Percentiles rank a stretch among this genome's conserved stretches.
Evolutionary conservation across 371 early-diverging fungal genomes (phyloP).

Genomic region (Mucor sp.): DNA sequence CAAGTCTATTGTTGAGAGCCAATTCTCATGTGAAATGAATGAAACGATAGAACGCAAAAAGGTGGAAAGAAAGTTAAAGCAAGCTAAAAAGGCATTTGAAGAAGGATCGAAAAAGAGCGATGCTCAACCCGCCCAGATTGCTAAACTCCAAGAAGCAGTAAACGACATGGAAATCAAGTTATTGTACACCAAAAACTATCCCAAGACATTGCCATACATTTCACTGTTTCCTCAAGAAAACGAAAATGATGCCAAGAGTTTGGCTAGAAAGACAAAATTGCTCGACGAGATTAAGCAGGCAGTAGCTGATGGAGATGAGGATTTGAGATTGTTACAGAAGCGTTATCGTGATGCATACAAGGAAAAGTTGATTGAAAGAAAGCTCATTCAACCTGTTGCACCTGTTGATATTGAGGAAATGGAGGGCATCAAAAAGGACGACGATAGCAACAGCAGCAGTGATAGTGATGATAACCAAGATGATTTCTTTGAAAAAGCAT

Average conservation of each 20-base stretch:
- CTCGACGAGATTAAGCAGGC: conserved; percentile 29
- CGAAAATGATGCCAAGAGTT: conserved; percentile 19
- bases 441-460: not conserved
- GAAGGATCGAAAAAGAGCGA: conserved; percentile 5
- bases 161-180: conserved; percentile 24
- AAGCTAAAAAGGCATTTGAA: conserved; percentile 15
- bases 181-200: conserved; percentile 34
- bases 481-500: conserved; percentile 34
- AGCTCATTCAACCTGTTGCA: conserved; percentile 19
- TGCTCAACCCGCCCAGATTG: conserved; percentile 19
- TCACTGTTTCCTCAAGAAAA: conserved; percentile 35
- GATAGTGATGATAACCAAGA: conserved; percentile 11
- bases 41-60: conserved; percentile 39
- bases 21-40: no score
- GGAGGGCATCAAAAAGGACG: conserved; percentile 1
- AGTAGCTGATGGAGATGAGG: conserved; percentile 23
- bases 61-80: conserved; percentile 32
- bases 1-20: no score
- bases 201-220: conserved; percentile 38
- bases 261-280: conserved; percentile 17
- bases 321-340: conserved; percentile 25
- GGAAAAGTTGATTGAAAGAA: conserved; percentile 28
- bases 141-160: conserved; percentile 15
- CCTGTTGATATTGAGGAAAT: conserved; percentile 20
- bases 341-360: conserved; percentile 37